A percentile compares a stretch with the other conserved stretches of the same genome.
Conservation (phyloP, 495 filamentous ascomycete genomes). For the Aspergillus cavernicola region DNA sequence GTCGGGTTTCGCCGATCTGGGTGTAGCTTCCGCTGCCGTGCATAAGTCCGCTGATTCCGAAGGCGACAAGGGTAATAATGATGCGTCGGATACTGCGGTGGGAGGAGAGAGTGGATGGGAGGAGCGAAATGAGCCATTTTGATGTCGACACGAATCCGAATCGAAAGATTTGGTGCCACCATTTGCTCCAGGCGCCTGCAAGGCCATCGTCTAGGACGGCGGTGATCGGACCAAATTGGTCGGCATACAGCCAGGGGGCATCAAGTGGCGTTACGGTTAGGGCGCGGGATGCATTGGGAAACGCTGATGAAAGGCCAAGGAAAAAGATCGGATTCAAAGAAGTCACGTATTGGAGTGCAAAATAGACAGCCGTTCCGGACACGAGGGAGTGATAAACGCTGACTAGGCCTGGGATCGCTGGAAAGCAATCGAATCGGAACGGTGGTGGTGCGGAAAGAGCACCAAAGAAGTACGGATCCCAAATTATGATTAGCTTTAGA, state of each 20-base stretch:
- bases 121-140: slow-evolving; percentile 42
- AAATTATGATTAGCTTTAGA: slow-evolving; percentile 60
- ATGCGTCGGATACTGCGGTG: slow-evolving; percentile 18
- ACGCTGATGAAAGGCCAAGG: slow-evolving; percentile 47
- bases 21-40: slow-evolving; percentile 58
- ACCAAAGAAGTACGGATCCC: slow-evolving; percentile 72
- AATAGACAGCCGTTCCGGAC: slow-evolving; percentile 46
- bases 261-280: slow-evolving; percentile 45
- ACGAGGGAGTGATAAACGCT: slow-evolving; percentile 48
- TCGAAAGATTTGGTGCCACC: slow-evolving; percentile 89
- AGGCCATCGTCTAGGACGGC: slow-evolving; percentile 63
- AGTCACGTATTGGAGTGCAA: slow-evolving; percentile 53
- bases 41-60: slow-evolving; percentile 55
- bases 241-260: slow-evolving; percentile 64
- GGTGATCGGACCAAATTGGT: slow-evolving; percentile 54
- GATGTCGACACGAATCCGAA: slow-evolving; percentile 61
- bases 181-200: slow-evolving; percentile 72
- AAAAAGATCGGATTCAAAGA: slow-evolving; percentile 54
- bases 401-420: slow-evolving; percentile 34
- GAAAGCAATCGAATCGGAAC: slow-evolving; percentile 42
- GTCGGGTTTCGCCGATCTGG: slow-evolving; percentile 41
- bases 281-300: slow-evolving; percentile 33
- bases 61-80: slow-evolving; percentile 45
- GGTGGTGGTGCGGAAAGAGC: slow-evolving; percentile 31
- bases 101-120: slow-evolving; percentile 23